Conservation (phyloP, 305 asterid species). For the Rubia tinctorum region DNA sequence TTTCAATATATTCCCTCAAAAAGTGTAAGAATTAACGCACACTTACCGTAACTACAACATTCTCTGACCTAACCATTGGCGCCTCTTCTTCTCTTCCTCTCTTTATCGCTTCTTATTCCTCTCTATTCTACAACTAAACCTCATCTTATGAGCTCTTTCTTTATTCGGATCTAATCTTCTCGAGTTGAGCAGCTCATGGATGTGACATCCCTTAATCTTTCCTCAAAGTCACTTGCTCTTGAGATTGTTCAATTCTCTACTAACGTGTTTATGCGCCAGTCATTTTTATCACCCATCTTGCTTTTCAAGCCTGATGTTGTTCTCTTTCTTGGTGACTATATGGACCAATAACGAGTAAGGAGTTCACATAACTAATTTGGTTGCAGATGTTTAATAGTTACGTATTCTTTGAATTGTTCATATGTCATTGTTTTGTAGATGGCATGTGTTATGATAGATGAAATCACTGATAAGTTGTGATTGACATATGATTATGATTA, state of each 20-base stretch:
- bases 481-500: too few relatives aligned
- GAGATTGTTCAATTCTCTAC: conserved; percentile 88
- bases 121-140: too few relatives aligned
- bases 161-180: background rate
- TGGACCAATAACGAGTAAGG: conserved; percentile 93
- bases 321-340: conserved; percentile 90
- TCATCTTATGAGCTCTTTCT: too few relatives aligned
- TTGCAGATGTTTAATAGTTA: background rate
- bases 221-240: conserved; percentile 72
- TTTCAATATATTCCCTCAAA: too few relatives aligned
- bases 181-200: conserved; percentile 77
- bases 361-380: conserved; percentile 8
- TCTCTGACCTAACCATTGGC: too few relatives aligned
- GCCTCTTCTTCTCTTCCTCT: too few relatives aligned
- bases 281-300: conserved; percentile 67
- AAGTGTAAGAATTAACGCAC: too few relatives aligned
- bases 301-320: conserved; percentile 79
- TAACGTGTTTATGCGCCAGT: conserved; percentile 93
- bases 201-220: conserved; percentile 70
- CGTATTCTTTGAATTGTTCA: conserved; percentile 7
- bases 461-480: too few relatives aligned
- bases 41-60: too few relatives aligned
- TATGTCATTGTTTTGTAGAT: conserved; percentile 32
- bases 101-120: too few relatives aligned
- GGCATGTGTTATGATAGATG: conserved; percentile 30